Evolutionary conservation across 164 flowering plant species (phyloP), one percentile per base, ranked within the genome.

Genomic region (Tetracentron sinense): DNA sequence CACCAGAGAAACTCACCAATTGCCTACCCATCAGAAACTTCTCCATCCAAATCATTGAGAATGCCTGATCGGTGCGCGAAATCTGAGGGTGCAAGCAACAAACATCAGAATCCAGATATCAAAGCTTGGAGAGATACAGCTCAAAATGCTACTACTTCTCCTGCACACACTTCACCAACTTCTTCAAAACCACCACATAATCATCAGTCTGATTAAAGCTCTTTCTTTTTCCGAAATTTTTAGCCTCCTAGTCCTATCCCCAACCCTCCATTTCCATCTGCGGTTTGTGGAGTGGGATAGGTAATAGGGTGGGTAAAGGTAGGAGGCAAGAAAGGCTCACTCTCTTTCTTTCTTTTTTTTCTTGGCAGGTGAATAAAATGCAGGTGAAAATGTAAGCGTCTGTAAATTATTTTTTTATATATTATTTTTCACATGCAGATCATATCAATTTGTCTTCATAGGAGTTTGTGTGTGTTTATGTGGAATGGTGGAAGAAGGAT

Each of bases 21-120:
- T 11, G 22, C 65, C 53, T 62, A 33, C 22, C 55, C 73, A 56
- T 60, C 69, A 1, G 76, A 65, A 64, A 64, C 63, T 60, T 69
- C 73, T 61, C 61, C 69, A 4, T 62, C 72, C 61, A 73, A 69
- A 56, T 28, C 66, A 64, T 73, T 66, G 27, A 68, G 28, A 55
- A 42, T 50, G 7, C 62, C 63, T 52, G 70, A 69, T 57, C 48
- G 3, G 42, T 35, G 7, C 12, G 29, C 28, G 22, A n/a, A 22
- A 28, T 20, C 4, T 7, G 27, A 16, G 38, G n/a, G 54, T 46
- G 29, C 67, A 51, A 58, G 59, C 50, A 57, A 51, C 25, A 57
- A 61, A 55, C 56, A 61, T 19, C 62, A 68, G 59, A 65, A 60
- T 42, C 42, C 54, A 42, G 60, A 73, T 51, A 56, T 10, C 16